Evolutionary conservation across 148 eudicot species (phyloP).

Genomic region (Suaeda aralocaspica): DNA sequence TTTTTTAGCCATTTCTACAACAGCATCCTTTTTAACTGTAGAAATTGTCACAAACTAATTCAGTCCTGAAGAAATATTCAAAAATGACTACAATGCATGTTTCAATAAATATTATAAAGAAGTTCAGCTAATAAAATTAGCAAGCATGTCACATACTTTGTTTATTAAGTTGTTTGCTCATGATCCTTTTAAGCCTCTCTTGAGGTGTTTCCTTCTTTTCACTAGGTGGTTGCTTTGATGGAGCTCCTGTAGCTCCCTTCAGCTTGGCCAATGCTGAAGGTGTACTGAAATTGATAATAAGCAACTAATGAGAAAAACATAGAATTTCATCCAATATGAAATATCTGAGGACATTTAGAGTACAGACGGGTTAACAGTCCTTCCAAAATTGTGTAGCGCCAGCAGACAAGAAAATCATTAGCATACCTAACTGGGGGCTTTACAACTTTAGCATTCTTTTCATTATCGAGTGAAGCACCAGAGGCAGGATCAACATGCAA

Average conservation of each 20-base stretch:
- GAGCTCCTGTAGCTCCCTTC: constrained; percentile 32
- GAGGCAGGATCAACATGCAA: constrained; percentile 96
- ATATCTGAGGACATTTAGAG: neutral
- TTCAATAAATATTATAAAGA: neutral
- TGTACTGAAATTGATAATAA: constrained; percentile 25
- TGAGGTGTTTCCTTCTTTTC: constrained; percentile 53
- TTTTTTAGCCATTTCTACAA: constrained; percentile 89
- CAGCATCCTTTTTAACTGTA: constrained; percentile 93
- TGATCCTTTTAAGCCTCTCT: constrained; percentile 49
- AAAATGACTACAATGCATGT: neutral
- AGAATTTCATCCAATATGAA: neutral
- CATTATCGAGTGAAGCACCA: constrained; percentile 79
- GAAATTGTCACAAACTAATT: neutral
- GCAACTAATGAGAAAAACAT: constrained; percentile 6
- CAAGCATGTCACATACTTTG: constrained; percentile 59
- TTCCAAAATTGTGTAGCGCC: neutral
- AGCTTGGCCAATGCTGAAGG: constrained; percentile 40
- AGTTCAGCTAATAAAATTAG: constrained; percentile 1
- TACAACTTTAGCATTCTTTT: constrained; percentile 53
- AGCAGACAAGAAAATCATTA: neutral
- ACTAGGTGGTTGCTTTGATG: constrained; percentile 29
- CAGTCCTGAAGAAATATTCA: neutral
- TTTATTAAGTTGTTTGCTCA: constrained; percentile 75
- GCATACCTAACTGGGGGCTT: constrained; percentile 61
- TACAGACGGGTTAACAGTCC: too few relatives aligned